Evolutionary conservation across 805 yeast species (phyloP), one percentile per base, ranked within the genome.

Genomic region (Ogataea angusta): DNA sequence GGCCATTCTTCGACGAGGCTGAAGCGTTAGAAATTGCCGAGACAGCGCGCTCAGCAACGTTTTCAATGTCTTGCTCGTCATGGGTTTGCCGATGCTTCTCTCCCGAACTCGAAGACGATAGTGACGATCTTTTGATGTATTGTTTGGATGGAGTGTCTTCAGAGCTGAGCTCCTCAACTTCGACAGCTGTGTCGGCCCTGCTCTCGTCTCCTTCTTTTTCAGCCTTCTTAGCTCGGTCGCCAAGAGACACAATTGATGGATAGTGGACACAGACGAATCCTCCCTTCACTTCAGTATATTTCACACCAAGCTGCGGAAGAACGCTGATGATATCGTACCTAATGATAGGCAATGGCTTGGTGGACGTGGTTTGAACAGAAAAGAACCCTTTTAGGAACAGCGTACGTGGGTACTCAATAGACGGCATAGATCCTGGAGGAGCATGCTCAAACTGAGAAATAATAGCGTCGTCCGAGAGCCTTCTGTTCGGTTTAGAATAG

Each of bases 321-420:
- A 85, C 91, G 15, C 79, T 74, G 21, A 90, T 85, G 29, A 90
- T 80, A 58, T 85, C 90, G 56, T 85, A 80, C 40, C 97, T 76
- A 42, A 90, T 89, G 47, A 86, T 85, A 10, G 95, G 90, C 41
- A 91, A 70, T 14, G 96, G 93, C 54, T 88, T 88, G 4, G 96
- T 86, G 2, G 96, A 88, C 0, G 98, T 90, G 1, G 95, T 86
- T 65, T 90, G 96, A 35, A 90, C 97, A 45, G 91, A 82, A 65
- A 90, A 90, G 57, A 91, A 90, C 1, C 97, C 97, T 59, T 89
- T 87, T 60, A 90, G 72, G 68, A 88, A 89, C 49, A 90, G 73
- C 2, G 95, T 90, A 65, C 84, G 84, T 45, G 96, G 95, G 58
- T 80, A 87, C 57, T 90, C 96, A 60, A 91, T 88, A 0, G 96